Evolutionary conservation across 2,329 filamentous ascomycete genomes (phyloP), one percentile per base, ranked within the genome.

Genomic region (Lecanicillium sp.): DNA sequence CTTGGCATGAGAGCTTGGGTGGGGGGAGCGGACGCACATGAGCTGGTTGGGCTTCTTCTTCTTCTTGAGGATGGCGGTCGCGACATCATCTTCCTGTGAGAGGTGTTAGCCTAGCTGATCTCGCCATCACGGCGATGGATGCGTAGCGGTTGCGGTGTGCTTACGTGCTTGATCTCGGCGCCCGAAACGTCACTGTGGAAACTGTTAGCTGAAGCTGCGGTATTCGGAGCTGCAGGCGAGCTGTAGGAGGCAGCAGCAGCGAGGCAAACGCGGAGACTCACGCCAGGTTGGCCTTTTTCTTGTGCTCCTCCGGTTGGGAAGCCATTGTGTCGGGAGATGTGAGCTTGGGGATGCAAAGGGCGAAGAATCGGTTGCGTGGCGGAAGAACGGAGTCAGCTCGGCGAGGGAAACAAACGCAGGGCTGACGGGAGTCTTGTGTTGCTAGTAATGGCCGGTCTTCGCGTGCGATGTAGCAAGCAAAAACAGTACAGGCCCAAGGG

Each of bases 31-130:
- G 69, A 42, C 84, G 68, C 78, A 95, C 90, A 98, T 95, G 68
- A 98, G 74, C 65, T 91, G 94, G 74, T 98, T 98, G 61, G 90
- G 90, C 88, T 98, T 98, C 90, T 98, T 98, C 86, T 98, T 98
- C 81, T 97, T 97, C 78, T 96, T 97, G 63, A 98, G 81, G 61
- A 98, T 98, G 58, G 93, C 93, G 38, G 93, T 98, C 45, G 93
- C 83, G 54, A 85, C 89, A 66, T 95, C 93, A 68, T 96, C 87
- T 62, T 89, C 84, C 84, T 94, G 62, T 51, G 55, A 24, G 37
- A 35, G 51, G 39, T 51, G 64, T 74, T 58, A 68, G 64, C 60
- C 59, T 42, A 23, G 30, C 23, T 44, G 26, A 15, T 14, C 14
- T 9, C 4, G 20, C 11, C 36, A 32, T 47, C 46, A 59, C 55